phyloP scores from a whole-genome alignment of 192 early-diverging fungal species.

The Jimgerdemannia flammicorona region DNA sequence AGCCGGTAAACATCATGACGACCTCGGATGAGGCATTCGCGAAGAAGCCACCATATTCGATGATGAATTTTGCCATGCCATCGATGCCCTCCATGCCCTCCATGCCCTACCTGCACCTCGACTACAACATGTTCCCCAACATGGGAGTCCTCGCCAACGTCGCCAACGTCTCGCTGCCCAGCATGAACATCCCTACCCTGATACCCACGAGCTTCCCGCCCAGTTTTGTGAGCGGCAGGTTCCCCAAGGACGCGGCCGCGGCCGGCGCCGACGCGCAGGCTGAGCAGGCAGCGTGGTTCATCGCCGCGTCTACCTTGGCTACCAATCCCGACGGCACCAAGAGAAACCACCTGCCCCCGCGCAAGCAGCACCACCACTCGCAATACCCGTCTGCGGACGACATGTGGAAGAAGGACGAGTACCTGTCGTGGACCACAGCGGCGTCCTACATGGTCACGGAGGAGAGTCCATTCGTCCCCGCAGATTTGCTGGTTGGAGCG shows the following conservation, averaged over 20 bases:
- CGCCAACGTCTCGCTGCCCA: slow-evolving; percentile 18
- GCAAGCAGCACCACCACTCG: slow-evolving; percentile 21
- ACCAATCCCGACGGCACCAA: background rate
- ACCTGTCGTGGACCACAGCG: slow-evolving; percentile 7
- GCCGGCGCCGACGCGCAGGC: background rate
- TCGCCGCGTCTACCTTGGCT: background rate
- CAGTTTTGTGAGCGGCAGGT: background rate
- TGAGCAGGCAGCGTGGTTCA: background rate
- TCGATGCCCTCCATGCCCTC: slow-evolving; percentile 13
- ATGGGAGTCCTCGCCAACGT: slow-evolving; percentile 11
- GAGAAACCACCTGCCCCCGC: slow-evolving; percentile 14
- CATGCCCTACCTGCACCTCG: slow-evolving; percentile 14
- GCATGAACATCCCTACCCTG: background rate
- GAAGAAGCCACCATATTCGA: slow-evolving; percentile 7
- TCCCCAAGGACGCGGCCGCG: background rate
- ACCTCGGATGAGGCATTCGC: slow-evolving; percentile 11
- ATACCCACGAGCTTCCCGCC: background rate
- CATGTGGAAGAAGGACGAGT: slow-evolving; percentile 17
- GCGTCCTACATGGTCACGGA: slow-evolving; percentile 10
- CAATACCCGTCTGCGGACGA: slow-evolving; percentile 17
- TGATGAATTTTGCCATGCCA: slow-evolving; percentile 8
- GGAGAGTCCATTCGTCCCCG: background rate
- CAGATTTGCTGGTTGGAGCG: background rate
- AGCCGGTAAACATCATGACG: slow-evolving; percentile 8
- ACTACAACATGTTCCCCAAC: slow-evolving; percentile 16